Percentiles rank a stretch among this genome's conserved stretches.
These are phyloP conservation scores for Candida endomychidarum DNA, from an alignment of 805 yeast species.

Conservation along the genomic window DNA sequence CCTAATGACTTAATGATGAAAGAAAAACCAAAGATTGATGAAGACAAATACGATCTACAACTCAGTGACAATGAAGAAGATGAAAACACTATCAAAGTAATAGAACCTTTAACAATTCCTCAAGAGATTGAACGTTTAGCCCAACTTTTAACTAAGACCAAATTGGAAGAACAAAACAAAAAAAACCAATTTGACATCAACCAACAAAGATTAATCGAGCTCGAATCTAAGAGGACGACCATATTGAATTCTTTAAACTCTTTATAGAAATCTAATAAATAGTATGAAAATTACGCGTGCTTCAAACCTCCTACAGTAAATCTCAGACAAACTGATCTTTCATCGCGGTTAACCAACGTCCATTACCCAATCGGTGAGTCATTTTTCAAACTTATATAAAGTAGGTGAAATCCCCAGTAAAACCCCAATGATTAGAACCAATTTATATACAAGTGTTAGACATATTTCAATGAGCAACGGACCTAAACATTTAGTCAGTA, in stretches of 20 bases:
- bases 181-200: conserved; percentile 7
- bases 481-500: conserved; percentile 77
- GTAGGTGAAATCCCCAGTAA: neutral
- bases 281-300: conserved; percentile 5
- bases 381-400: conserved; percentile 7
- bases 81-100: conserved; percentile 6
- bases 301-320: neutral
- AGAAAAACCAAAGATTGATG: too few relatives aligned
- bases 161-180: conserved; percentile 4
- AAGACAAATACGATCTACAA: conserved; percentile 14
- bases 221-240: conserved; percentile 1
- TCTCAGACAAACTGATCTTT: conserved; percentile 13
- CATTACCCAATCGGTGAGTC: conserved; percentile 23
- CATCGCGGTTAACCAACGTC: conserved; percentile 19
- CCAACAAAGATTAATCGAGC: conserved; percentile 6
- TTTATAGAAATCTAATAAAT: too few relatives aligned
- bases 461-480: conserved; percentile 9
- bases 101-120: conserved; percentile 9
- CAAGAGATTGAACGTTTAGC: conserved; percentile 11
- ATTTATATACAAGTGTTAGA: conserved; percentile 9
- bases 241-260: neutral
- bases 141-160: conserved; percentile 1
- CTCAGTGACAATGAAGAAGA: conserved; percentile 14
- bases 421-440: conserved; percentile 10
- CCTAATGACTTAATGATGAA: neutral